Percentiles rank a stretch among this genome's conserved stretches.
Conservation (phyloP, 1,139 yeast species). For the Candida glucosophila region DNA sequence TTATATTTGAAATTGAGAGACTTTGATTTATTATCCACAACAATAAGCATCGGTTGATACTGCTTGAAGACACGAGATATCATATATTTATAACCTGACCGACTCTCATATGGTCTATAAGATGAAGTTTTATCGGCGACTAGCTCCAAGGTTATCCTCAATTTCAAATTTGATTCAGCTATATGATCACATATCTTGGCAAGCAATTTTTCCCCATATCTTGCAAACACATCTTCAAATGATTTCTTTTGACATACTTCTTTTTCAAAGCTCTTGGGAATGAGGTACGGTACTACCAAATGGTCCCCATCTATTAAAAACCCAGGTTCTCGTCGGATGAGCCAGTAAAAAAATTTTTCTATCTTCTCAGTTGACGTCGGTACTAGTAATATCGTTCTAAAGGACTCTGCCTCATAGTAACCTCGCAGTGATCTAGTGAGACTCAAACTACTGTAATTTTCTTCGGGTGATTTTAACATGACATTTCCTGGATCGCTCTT, state of each 20-base stretch:
- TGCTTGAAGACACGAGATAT: slow-evolving; percentile 28
- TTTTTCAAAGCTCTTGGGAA: slow-evolving; percentile 20
- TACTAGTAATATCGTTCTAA: slow-evolving; percentile 28
- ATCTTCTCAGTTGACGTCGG: slow-evolving; percentile 36
- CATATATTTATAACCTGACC: slow-evolving; percentile 27
- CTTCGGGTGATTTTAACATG: slow-evolving; percentile 32
- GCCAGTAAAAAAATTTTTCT: slow-evolving; percentile 39
- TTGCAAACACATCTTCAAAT: slow-evolving; percentile 23
- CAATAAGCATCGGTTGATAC: slow-evolving; percentile 32
- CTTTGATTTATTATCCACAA: slow-evolving; percentile 32
- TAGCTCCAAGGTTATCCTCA: slow-evolving; percentile 49
- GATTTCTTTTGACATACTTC: slow-evolving; percentile 10
- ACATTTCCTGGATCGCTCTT: too few relatives aligned
- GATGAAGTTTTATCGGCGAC: slow-evolving; percentile 19
- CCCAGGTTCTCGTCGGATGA: slow-evolving; percentile 10
- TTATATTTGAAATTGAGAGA: slow-evolving; percentile 40
- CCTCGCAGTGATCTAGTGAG: slow-evolving; percentile 30
- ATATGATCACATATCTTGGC: slow-evolving; percentile 28
- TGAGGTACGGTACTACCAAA: slow-evolving; percentile 29
- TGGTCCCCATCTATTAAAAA: slow-evolving; percentile 33
- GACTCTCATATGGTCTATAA: slow-evolving; percentile 3
- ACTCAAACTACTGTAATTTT: slow-evolving; percentile 32
- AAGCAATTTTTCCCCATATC: slow-evolving; percentile 32
- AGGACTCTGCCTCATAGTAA: slow-evolving; percentile 13
- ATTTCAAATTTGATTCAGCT: slow-evolving; percentile 17